These are phyloP conservation scores for Piloderma croceum DNA, from an alignment of 768 basidiomycete species.

Conservation along the genomic window DNA sequence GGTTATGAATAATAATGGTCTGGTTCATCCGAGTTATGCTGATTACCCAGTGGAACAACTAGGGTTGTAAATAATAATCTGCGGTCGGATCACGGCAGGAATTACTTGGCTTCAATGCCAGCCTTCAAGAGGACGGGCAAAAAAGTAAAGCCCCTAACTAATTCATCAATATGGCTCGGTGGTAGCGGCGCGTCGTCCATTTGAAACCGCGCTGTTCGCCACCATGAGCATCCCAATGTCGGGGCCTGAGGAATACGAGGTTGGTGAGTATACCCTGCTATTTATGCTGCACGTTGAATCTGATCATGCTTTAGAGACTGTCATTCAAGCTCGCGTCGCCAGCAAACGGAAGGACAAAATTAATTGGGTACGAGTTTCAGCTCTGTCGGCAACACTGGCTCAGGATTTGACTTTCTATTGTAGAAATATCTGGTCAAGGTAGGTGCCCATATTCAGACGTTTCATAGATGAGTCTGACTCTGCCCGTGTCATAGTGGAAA, in stretches of 20 bases:
- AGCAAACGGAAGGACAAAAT: conserved; percentile 40
- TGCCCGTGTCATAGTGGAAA: conserved; percentile 45
- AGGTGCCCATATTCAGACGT: conserved; percentile 15
- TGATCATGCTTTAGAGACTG: conserved; percentile 37
- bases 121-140: too few relatives aligned
- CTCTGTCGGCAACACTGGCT: conserved; percentile 10
- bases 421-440: conserved; percentile 60
- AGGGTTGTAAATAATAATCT: too few relatives aligned
- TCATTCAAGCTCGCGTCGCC: conserved; percentile 48
- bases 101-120: too few relatives aligned
- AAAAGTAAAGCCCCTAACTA: too few relatives aligned
- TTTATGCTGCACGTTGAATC: conserved; percentile 2
- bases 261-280: conserved; percentile 41
- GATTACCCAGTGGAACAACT: too few relatives aligned
- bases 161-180: too few relatives aligned
- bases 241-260: conserved; percentile 66
- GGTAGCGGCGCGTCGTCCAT: too few relatives aligned
- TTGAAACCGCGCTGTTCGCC: too few relatives aligned
- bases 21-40: too few relatives aligned
- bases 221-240: too few relatives aligned
- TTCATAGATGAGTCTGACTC: conserved; percentile 4
- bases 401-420: conserved; percentile 7
- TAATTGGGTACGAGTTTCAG: conserved; percentile 41
- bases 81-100: too few relatives aligned
- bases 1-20: too few relatives aligned